Evolutionary conservation across 192 early-diverging fungal species (phyloP), one percentile per base, ranked within the genome.

Genomic region (Coemansia pectinata): DNA sequence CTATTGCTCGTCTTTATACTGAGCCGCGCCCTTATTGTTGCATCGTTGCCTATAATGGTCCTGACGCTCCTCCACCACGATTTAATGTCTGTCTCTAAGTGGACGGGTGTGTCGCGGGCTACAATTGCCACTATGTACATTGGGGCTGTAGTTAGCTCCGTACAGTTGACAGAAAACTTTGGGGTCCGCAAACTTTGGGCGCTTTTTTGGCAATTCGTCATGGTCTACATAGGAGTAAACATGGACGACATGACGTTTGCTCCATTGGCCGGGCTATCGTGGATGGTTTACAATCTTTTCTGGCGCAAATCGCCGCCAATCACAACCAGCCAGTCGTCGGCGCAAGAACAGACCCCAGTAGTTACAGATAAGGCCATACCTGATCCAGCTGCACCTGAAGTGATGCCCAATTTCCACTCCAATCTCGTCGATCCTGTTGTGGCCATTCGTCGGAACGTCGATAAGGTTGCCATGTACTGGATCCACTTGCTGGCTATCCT

Each of bases 361-460:
- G 27, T 14, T 15, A 33, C 29, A 4, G 53, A 57, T 4, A 57
- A 15, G 29, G 53, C 0, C 10, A 29, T 2, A 0, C 14, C 1
- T 15, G 14, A 57, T 31, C 2, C 53, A 29, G 27, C 10, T 15
- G 10, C 10, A 45, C 27, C 42, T 34, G 33, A 34, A 34, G n/a
- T 27, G 50, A 17, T 8, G 59, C 11, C 59, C 34, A 15, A 36
- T 7, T 36, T 6, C 34, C 59, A 38, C 38, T 61, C 7, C n/a
- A 52, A 55, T 14, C 29, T 41, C 39, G 34, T 9, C 23, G 52
- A 67, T 23, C 39, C 39, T 38, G 31, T 60, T 12, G 23, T 39
- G 15, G 58, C 39, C 27, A 45, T 60, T 19, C 41, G 66, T 14
- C 34, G 15, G 38, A 67, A 40, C 3, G 21, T 67, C 57, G 66